Conservation (phyloP, 2,329 filamentous ascomycete species). For the Nothophaeocryptopus gaeumannii region DNA sequence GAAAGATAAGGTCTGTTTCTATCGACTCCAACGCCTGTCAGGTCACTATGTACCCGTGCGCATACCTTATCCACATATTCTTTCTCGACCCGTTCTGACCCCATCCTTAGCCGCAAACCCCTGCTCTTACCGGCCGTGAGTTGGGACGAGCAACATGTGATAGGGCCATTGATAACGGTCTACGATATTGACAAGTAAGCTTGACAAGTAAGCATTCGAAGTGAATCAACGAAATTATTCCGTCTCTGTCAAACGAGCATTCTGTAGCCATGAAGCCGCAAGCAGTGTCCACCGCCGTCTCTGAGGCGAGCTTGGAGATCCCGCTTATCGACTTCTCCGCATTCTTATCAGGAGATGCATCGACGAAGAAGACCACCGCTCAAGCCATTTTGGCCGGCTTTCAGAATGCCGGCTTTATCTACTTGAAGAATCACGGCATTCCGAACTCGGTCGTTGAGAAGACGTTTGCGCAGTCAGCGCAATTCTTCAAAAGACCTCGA, state of each 20-base stretch:
- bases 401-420: conserved; percentile 83
- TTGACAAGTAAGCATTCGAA: neutral
- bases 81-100: neutral
- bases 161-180: no score
- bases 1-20: no score
- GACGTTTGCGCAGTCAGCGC: conserved; percentile 51
- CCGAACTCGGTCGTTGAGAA: conserved; percentile 41
- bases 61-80: neutral
- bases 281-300: conserved; percentile 31
- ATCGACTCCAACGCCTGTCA: no score
- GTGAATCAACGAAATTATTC: neutral
- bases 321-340: conserved; percentile 68
- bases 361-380: conserved; percentile 48
- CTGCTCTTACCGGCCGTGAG: neutral
- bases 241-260: neutral
- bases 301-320: conserved; percentile 37
- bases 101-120: neutral
- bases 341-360: conserved; percentile 53
- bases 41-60: neutral
- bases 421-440: conserved; percentile 77
- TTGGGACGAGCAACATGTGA: no score
- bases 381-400: conserved; percentile 74
- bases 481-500: conserved; percentile 65
- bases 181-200: neutral
- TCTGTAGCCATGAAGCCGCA: conserved; percentile 14